A percentile compares a stretch with the other conserved stretches of the same genome.
phyloP scores from a whole-genome alignment of 768 basidiomycete species.

The Phlebiopsis flavidoalba region DNA sequence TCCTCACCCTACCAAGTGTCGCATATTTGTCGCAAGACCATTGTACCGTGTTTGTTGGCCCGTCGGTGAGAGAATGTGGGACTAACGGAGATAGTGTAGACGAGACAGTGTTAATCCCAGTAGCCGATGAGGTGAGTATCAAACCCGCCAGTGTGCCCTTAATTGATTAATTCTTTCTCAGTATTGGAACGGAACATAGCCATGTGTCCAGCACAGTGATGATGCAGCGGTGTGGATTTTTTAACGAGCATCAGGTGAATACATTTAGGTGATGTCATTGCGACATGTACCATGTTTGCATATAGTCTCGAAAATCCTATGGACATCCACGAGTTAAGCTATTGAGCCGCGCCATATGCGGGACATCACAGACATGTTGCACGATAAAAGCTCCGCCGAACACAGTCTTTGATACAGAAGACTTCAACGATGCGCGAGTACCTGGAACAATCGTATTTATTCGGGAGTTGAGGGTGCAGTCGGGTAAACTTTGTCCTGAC shows the following conservation, averaged over 20 bases:
- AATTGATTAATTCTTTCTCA: conserved; percentile 20
- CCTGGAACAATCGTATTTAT: conserved; percentile 38
- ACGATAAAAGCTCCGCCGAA: conserved; percentile 37
- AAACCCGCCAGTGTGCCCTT: background rate
- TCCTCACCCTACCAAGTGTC: conserved; percentile 48
- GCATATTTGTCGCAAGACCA: conserved; percentile 59
- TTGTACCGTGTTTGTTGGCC: conserved; percentile 34
- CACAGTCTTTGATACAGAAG: conserved; percentile 56
- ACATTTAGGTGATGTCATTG: too few relatives aligned
- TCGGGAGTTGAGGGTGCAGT: too few relatives aligned
- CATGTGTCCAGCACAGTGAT: conserved; percentile 51
- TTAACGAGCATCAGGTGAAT: too few relatives aligned
- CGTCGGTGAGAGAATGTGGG: background rate
- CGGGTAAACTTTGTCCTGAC: conserved; percentile 47
- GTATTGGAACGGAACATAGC: conserved; percentile 53
- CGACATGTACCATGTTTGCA: too few relatives aligned
- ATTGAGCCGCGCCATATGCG: conserved; percentile 57
- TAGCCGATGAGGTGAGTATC: conserved; percentile 55
- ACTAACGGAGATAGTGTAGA: conserved; percentile 38
- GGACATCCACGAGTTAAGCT: too few relatives aligned
- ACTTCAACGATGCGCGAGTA: conserved; percentile 54
- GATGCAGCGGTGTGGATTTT: too few relatives aligned
- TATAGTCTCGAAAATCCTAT: too few relatives aligned
- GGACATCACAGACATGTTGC: conserved; percentile 56
- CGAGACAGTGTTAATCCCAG: conserved; percentile 46